Evolutionary conservation across 164 flowering plant species (phyloP), one percentile per base, ranked within the genome.

Genomic region (Macadamia tetraphylla): DNA sequence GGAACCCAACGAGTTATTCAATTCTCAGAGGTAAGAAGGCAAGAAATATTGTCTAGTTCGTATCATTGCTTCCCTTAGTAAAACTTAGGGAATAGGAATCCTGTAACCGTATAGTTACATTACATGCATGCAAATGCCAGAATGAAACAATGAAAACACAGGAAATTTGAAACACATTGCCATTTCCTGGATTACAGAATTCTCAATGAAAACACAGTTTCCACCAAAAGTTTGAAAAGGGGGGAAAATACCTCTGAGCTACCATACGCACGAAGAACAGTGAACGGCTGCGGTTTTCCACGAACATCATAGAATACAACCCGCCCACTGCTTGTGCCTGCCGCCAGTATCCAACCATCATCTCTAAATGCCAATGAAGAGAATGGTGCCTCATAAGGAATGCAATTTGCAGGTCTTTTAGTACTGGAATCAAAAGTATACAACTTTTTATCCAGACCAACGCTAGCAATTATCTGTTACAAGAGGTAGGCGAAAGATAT

Each of bases 241-340:
- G 49, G 52, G 29, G 73, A 55, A 43, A 62, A 65, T 62, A 90
- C 99, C 94, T 95, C 97, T 53, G 96, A 87, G 81, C 83, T 85
- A 69, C 81, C 74, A 76, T 82, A 95, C 75, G 99, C 97, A 71
- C 85, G 97, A 69, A 92, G 91, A 71, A 88, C 90, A 60, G 84
- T 88, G 53, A 87, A 66, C 58, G 98, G 99, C 69, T 95, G 90
- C 71, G 91, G 92, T 75, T 92, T 95, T 73, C 93, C 98, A 65
- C 99, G 99, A 63, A 92, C 84, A 76, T 95, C 99, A 78, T 95
- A 95, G 70, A 95, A 90, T 11, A 88, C 98, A 44, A 95, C 86
- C 31, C 87, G 83, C 4, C 99, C 99, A 80, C 73, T 83, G 76
- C 84, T 85, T 68, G 99, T 95, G 74, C 99, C 99, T 77, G 94